These are phyloP conservation scores for Phascolomyces articulosus DNA, from an alignment of 371 early-diverging fungal genomes.

Conservation along the genomic window DNA sequence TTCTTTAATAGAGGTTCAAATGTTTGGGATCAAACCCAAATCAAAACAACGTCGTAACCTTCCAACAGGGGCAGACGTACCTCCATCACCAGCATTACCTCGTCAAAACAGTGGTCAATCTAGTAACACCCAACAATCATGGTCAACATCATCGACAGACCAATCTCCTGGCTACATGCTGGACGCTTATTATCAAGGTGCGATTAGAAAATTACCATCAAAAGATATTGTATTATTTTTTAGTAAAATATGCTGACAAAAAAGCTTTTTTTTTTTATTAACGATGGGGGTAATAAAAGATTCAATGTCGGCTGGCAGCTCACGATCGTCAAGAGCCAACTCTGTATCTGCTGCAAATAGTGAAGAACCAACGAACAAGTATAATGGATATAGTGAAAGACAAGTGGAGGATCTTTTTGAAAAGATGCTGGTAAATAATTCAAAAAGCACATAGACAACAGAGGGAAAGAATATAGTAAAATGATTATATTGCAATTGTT, in stretches of 20 bases:
- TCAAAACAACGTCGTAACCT: slow-evolving; percentile 26
- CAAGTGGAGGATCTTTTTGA: slow-evolving; percentile 53
- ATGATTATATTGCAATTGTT: background rate
- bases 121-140: slow-evolving; percentile 6
- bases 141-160: slow-evolving; percentile 3
- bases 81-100: slow-evolving; percentile 14
- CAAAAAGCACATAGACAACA: background rate
- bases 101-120: slow-evolving; percentile 8
- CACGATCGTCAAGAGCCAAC: slow-evolving; percentile 16
- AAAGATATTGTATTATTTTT: background rate
- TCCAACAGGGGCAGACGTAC: slow-evolving; percentile 11
- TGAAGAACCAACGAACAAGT: slow-evolving; percentile 8
- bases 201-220: too few relatives aligned
- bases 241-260: slow-evolving; percentile 1
- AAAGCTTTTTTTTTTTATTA: background rate
- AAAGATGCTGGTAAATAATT: slow-evolving; percentile 48
- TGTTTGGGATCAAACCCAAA: slow-evolving; percentile 35
- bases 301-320: slow-evolving; percentile 7
- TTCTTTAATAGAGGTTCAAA: background rate
- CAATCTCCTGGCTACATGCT: slow-evolving; percentile 14
- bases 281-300: background rate
- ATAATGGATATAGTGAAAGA: slow-evolving; percentile 20
- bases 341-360: background rate
- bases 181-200: slow-evolving; percentile 24
- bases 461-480: background rate